Conservation (phyloP, 1,284 basidiomycete genomes). For the Rhodotorula glutinis region DNA sequence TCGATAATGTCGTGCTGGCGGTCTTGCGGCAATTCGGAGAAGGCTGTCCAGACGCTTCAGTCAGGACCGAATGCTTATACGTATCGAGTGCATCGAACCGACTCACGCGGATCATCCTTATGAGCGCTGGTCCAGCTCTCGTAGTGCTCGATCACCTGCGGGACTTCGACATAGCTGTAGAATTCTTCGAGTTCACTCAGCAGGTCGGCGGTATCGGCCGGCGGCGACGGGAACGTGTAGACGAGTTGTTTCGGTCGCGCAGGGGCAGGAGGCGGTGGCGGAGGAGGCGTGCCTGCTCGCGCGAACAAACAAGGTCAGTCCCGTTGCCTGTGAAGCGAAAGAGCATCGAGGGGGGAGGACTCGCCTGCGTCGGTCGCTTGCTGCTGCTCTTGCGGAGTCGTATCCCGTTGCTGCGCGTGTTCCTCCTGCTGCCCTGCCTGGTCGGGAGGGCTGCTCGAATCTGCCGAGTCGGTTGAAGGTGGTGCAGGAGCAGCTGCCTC, state of each 20-base stretch:
- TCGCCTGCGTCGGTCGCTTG: no score
- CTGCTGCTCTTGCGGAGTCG: no score
- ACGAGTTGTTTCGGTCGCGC: constrained; percentile 25
- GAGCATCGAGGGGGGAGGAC: no score
- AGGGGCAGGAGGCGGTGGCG: not conserved
- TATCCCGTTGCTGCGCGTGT: no score
- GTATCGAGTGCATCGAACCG: no score
- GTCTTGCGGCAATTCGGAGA: constrained; percentile 7
- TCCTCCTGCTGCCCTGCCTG: no score
- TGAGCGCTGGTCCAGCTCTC: constrained; percentile 35
- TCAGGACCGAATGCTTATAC: no score
- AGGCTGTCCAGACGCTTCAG: constrained; percentile 32
- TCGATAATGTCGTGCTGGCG: constrained; percentile 57
- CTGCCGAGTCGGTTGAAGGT: no score
- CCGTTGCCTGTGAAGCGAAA: no score
- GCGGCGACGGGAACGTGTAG: constrained; percentile 43
- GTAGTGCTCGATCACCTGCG: constrained; percentile 67
- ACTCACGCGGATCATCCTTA: constrained; percentile 31
- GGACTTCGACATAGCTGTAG: constrained; percentile 95
- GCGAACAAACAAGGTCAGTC: not conserved
- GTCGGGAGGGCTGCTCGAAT: no score
- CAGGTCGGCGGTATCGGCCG: constrained; percentile 80
- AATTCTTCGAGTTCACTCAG: constrained; percentile 97
- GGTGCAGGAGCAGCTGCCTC: no score
- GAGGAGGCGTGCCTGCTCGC: not conserved